Base-by-base conservation (phyloP, 208 protist genomes). In the Acanthamoeba lenticulata region DNA sequence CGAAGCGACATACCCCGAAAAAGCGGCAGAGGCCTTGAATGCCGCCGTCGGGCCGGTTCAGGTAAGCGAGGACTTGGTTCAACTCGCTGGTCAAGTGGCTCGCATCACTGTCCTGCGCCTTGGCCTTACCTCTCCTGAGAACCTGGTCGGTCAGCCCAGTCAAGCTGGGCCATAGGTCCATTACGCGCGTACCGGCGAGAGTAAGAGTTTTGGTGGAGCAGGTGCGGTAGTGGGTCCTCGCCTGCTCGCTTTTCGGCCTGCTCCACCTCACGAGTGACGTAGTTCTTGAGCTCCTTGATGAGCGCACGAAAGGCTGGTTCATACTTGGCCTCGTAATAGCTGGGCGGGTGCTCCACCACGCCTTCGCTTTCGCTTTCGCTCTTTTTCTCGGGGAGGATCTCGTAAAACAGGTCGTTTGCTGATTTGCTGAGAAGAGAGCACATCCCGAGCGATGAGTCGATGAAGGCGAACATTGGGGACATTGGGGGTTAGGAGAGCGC, bases 321-420 rank as follows among this genome's bases (percentile, higher is more conserved):
- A 29, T 74, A 74, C n/a, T 74, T 74, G 65, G 65, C 65, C n/a
- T 74, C 65, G n/a, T 74, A 74, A 29, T 74, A 74, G 27, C 4
- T 4, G 6, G 65, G 65, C 6, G 65, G 52, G 0, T 60, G 52
- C 52, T 52, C 45, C 45, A 15, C 29, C 27, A 40, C 7, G n/a
- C 15, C 24, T n/a, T 21, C n/a, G 19, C 11, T 29, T 42, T 74
- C 65, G 65, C 65, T 74, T 74, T 74, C 65, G 65, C 9, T 74
- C n/a, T 42, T 74, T 36, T 13, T 42, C 32, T 74, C 65, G 36
- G 65, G 65, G n/a, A 74, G 19, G 65, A 74, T 11, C 65, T 74
- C 65, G 36, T 74, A 74, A n/a, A 74, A 74, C 11, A 74, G 65
- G 29, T 74, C 65, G 65, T 74, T 74, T 3, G 65, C 65, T 3